Evolutionary conservation across 768 basidiomycete genomes (phyloP).

Genomic region (Sporobolomyces roseus): DNA sequence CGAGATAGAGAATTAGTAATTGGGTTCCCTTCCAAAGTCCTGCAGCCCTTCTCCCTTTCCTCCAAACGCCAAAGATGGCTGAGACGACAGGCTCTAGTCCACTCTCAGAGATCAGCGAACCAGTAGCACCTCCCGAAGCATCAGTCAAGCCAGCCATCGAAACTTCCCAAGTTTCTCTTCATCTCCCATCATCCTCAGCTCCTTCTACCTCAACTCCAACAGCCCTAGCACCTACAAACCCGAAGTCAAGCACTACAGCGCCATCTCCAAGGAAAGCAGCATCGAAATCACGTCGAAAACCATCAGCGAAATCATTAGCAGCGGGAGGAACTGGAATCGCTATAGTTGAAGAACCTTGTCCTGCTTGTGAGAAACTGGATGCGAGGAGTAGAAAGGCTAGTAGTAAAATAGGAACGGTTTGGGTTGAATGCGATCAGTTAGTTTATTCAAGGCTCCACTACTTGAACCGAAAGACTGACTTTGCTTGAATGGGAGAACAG

Average conservation of each 20-base stretch:
- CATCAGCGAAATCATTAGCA: not conserved
- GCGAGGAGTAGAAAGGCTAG: slow-evolving; percentile 49
- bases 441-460: not conserved
- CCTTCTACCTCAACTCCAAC: not conserved
- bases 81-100: not conserved
- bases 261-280: too few relatives aligned
- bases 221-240: not conserved
- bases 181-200: not conserved
- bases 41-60: not conserved
- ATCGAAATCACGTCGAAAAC: too few relatives aligned
- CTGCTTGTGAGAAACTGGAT: slow-evolving; percentile 6
- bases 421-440: slow-evolving; percentile 69
- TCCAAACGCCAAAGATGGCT: not conserved
- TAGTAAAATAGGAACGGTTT: slow-evolving; percentile 56
- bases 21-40: too few relatives aligned
- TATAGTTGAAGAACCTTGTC: slow-evolving; percentile 7
- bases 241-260: too few relatives aligned
- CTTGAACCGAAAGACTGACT: not conserved
- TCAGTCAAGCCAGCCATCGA: too few relatives aligned
- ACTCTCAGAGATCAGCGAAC: not conserved
- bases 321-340: too few relatives aligned
- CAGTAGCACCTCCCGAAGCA: not conserved
- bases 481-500: not conserved
- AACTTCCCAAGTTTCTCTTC: not conserved
- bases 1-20: too few relatives aligned